phyloP scores from a whole-genome alignment of 495 filamentous ascomycete species.

The Daldinia decipiens region DNA sequence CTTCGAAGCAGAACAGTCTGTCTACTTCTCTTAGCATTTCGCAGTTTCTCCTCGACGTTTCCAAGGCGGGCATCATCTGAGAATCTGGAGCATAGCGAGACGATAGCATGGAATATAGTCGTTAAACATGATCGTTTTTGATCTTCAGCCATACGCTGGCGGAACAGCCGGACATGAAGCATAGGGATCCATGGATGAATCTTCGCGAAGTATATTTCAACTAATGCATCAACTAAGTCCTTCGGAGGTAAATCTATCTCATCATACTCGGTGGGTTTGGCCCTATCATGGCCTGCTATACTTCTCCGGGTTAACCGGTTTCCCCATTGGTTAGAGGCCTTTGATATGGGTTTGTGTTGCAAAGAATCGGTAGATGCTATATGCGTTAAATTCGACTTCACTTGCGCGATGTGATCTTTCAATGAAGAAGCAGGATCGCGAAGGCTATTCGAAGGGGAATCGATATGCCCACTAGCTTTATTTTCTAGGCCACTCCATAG shows the following conservation, averaged over 20 bases:
- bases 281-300: background rate
- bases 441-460: background rate
- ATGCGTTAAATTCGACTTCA: background rate
- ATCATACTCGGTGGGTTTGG: background rate
- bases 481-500: constrained; percentile 23
- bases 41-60: constrained; percentile 18
- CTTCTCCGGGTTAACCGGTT: background rate
- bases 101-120: background rate
- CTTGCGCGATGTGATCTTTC: constrained; percentile 1
- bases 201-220: constrained; percentile 48
- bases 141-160: background rate
- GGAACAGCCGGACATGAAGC: constrained; percentile 50
- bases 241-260: constrained; percentile 24
- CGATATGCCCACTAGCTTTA: background rate
- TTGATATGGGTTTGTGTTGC: background rate
- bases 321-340: background rate
- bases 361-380: background rate
- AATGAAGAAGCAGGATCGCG: background rate
- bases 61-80: background rate
- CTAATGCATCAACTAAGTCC: constrained; percentile 40
- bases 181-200: constrained; percentile 57
- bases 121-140: background rate
- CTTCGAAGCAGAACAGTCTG: constrained; percentile 48
- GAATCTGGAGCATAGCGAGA: background rate
- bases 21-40: constrained; percentile 41